Evolutionary conservation across 78 protist genomes (phyloP).

Genomic region (Bigelowiella natans): DNA sequence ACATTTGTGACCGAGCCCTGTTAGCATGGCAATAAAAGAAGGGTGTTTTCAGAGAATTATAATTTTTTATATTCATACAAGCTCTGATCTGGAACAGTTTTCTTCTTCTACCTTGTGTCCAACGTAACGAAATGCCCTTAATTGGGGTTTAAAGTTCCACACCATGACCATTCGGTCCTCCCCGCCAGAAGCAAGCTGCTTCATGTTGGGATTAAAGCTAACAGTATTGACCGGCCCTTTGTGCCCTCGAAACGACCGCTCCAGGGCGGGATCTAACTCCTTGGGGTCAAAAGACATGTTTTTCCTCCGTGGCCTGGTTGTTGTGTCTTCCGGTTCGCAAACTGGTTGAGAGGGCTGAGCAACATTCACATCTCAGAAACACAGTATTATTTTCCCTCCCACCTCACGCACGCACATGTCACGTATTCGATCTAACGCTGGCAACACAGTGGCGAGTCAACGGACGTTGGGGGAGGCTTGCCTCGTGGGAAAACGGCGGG

Average conservation of each 20-base stretch:
- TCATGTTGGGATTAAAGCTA: constrained; percentile 54
- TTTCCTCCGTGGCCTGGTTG: no score
- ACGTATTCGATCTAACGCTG: no score
- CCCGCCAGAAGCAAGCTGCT: constrained; percentile 55
- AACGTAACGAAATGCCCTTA: constrained; percentile 65
- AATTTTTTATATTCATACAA: no score
- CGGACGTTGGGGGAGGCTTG: no score
- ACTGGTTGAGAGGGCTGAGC: no score
- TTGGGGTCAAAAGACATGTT: background rate
- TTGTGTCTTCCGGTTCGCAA: no score
- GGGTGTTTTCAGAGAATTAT: background rate
- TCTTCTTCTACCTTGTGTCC: constrained; percentile 55
- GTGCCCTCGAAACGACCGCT: constrained; percentile 78
- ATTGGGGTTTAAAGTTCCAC: constrained; percentile 70
- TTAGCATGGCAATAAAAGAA: background rate
- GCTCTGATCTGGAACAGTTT: no score
- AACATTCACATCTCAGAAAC: no score
- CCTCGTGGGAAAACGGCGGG: no score
- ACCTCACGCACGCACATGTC: no score
- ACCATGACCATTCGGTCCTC: constrained; percentile 69
- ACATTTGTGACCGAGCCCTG: constrained; percentile 46
- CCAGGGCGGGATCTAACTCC: constrained; percentile 53
- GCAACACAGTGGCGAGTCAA: no score
- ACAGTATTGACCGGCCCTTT: constrained; percentile 38
- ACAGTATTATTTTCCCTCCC: no score